These are phyloP conservation scores for Tuber borchii DNA, from an alignment of 495 filamentous ascomycete genomes.

Conservation along the genomic window DNA sequence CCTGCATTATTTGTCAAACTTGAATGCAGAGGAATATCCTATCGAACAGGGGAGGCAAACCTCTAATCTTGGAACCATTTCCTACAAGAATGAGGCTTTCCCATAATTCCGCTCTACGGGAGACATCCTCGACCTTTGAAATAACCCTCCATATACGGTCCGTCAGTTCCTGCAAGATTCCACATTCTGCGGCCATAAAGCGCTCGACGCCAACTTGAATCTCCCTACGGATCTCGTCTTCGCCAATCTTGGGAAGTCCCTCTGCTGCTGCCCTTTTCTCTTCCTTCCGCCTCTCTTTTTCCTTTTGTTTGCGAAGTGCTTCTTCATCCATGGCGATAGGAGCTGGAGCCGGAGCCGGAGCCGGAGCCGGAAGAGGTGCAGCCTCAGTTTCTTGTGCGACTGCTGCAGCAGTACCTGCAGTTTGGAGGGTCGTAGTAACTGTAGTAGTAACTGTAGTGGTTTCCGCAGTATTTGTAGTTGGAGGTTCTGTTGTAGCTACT, in stretches of 20 bases:
- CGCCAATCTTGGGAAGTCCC: constrained; percentile 34
- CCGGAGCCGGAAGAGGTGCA: constrained; percentile 19
- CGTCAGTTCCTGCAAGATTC: constrained; percentile 70
- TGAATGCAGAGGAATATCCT: background rate
- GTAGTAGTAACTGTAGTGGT: constrained; percentile 30
- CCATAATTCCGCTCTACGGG: constrained; percentile 78
- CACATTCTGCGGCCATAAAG: constrained; percentile 69
- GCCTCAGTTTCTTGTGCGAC: background rate
- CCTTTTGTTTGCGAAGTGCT: constrained; percentile 18
- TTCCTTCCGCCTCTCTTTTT: constrained; percentile 39
- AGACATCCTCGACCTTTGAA: constrained; percentile 66
- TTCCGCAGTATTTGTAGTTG: constrained; percentile 22
- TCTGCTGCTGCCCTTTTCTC: constrained; percentile 46
- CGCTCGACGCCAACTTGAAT: constrained; percentile 83
- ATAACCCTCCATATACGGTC: constrained; percentile 76
- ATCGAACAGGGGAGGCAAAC: constrained; percentile 43
- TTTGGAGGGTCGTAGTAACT: constrained; percentile 36
- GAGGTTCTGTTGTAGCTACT: constrained; percentile 16
- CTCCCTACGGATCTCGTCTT: constrained; percentile 56
- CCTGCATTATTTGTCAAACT: constrained; percentile 42
- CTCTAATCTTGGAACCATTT: constrained; percentile 76
- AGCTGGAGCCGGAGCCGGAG: constrained; percentile 33
- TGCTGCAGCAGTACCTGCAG: constrained; percentile 18
- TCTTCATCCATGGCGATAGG: constrained; percentile 24
- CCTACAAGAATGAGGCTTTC: constrained; percentile 82